Conservation (phyloP, 2,329 filamentous ascomycete genomes). For the Aspergillus pseudoglaucus region DNA sequence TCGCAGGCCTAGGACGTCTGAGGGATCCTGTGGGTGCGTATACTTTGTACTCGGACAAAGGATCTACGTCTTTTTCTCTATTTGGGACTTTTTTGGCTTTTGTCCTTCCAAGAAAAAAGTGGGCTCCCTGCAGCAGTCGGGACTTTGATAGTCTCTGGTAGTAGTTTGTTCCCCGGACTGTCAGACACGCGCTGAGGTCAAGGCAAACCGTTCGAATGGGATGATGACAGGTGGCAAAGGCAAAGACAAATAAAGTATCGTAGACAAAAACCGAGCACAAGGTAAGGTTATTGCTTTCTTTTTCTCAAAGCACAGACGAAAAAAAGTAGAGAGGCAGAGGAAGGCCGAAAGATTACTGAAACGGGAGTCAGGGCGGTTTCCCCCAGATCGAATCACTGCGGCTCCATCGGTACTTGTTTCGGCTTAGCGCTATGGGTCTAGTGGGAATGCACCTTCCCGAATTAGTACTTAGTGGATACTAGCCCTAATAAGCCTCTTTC, state of each 20-base stretch:
- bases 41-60: no score
- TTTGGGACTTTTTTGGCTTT: neutral
- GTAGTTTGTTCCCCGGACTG: conserved; percentile 3
- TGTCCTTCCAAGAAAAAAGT: neutral
- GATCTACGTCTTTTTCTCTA: conserved; percentile 1
- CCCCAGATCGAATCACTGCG: conserved; percentile 22
- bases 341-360: no score
- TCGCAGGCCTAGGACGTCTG: no score
- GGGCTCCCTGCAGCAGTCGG: neutral
- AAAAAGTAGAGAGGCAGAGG: no score
- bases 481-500: conserved; percentile 24
- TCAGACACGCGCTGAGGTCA: neutral
- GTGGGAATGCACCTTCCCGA: conserved; percentile 17
- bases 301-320: no score
- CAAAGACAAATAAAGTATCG: no score
- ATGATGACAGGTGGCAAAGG: no score
- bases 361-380: conserved; percentile 4
- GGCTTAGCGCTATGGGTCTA: conserved; percentile 18
- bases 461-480: conserved; percentile 10
- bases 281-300: no score
- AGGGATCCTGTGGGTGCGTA: no score
- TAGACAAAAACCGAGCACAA: no score
- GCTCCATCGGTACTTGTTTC: conserved; percentile 22
- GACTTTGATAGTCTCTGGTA: conserved; percentile 4
- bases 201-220: no score